Percentiles rank a stretch among this genome's conserved stretches.
These are phyloP conservation scores for Phytophthora multivora DNA, from an alignment of 352 stramenopile species.

Conservation along the genomic window DNA sequence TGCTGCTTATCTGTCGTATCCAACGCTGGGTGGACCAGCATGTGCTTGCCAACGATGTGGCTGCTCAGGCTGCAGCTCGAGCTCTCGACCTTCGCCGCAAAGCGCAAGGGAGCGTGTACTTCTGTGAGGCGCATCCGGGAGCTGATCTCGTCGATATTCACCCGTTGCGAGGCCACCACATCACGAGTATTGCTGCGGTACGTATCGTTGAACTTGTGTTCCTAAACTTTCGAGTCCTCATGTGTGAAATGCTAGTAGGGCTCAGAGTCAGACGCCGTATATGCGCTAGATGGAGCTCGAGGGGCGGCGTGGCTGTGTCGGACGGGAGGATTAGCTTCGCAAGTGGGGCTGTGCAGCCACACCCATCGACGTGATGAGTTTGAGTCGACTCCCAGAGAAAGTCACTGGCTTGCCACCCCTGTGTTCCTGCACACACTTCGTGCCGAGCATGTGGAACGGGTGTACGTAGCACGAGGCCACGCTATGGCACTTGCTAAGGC, in stretches of 20 bases:
- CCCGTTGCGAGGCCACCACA: conserved; percentile 64
- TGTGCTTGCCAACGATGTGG: conserved; percentile 60
- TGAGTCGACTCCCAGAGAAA: conserved; percentile 51
- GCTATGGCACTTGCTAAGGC: conserved; percentile 77
- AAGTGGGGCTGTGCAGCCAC: conserved; percentile 66
- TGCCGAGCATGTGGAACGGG: conserved; percentile 57
- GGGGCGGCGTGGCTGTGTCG: conserved; percentile 77
- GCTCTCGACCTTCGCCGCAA: conserved; percentile 61
- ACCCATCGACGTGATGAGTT: conserved; percentile 47
- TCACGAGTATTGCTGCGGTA: conserved; percentile 66
- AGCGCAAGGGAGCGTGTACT: conserved; percentile 75
- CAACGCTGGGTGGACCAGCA: conserved; percentile 81
- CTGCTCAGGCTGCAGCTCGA: conserved; percentile 54
- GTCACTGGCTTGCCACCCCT: conserved; percentile 72
- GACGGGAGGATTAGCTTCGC: conserved; percentile 64
- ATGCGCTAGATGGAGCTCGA: conserved; percentile 58
- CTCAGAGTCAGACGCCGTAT: conserved; percentile 72
- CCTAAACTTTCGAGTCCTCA: not conserved
- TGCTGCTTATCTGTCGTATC: conserved; percentile 70
- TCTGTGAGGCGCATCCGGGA: conserved; percentile 51
- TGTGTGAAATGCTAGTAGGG: conserved; percentile 35
- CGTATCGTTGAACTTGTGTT: conserved; percentile 14
- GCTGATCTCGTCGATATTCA: conserved; percentile 57
- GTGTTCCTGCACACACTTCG: conserved; percentile 70
- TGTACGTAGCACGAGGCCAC: conserved; percentile 59